phyloP scores from a whole-genome alignment of 257 asterid genomes.

The Solanum sejunctum region DNA sequence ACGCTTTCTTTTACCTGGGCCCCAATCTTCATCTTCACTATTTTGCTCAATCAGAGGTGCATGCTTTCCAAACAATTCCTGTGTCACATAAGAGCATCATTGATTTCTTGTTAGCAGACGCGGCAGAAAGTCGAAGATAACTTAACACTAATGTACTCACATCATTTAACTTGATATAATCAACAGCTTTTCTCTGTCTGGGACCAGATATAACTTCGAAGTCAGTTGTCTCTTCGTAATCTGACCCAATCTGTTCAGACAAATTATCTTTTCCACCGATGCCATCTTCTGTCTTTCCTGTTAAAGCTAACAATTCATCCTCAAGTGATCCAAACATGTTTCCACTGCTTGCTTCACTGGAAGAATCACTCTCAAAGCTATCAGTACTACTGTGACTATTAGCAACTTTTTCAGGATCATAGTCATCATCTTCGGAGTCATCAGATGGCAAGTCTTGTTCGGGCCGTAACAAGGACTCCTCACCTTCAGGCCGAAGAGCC shows the following conservation, averaged over 20 bases:
- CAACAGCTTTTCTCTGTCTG: slow-evolving; percentile 68
- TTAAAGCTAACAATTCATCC: slow-evolving; percentile 37
- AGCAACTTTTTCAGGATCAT: slow-evolving; percentile 62
- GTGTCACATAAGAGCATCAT: not conserved
- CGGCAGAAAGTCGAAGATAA: not conserved
- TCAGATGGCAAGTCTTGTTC: slow-evolving; percentile 96
- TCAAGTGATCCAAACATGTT: slow-evolving; percentile 66
- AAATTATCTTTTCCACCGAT: slow-evolving; percentile 19
- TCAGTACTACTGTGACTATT: slow-evolving; percentile 28
- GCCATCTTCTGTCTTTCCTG: slow-evolving; percentile 24
- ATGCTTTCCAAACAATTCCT: slow-evolving; percentile 93
- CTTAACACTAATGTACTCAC: slow-evolving; percentile 37
- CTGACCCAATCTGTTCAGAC: slow-evolving; percentile 27
- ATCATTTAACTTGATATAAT: slow-evolving; percentile 67
- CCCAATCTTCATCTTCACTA: slow-evolving; percentile 99
- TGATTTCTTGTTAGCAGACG: not conserved
- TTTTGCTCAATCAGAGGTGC: slow-evolving; percentile 44
- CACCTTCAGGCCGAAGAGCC: slow-evolving; percentile 64
- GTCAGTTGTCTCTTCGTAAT: slow-evolving; percentile 45
- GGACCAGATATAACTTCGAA: slow-evolving; percentile 49
- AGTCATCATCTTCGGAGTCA: slow-evolving; percentile 90
- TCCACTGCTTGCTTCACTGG: slow-evolving; percentile 35
- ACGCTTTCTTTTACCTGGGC: slow-evolving; percentile 56
- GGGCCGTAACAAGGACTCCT: slow-evolving; percentile 32
- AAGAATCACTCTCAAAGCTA: slow-evolving; percentile 38